Conservation (phyloP, 257 asterid genomes). For the Knoxia roxburghii region DNA sequence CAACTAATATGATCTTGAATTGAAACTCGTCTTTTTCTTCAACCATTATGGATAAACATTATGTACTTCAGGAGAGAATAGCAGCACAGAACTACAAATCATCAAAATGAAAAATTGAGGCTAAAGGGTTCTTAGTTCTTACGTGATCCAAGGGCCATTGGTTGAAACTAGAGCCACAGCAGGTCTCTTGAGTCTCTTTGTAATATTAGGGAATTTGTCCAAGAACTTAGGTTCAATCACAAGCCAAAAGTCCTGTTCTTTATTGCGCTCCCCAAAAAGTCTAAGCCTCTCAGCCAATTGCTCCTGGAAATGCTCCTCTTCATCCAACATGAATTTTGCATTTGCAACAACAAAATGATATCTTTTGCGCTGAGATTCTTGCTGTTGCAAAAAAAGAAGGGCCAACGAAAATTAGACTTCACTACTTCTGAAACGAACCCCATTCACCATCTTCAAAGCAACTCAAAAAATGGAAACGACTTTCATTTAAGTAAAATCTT, state of each 20-base stretch:
- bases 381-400: conserved; percentile 35
- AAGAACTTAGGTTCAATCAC: conserved; percentile 91
- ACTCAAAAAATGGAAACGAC: not conserved
- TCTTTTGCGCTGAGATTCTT: conserved; percentile 41
- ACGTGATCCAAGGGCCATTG: conserved; percentile 92
- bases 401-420: not conserved
- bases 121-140: conserved; percentile 31
- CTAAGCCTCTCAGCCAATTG: conserved; percentile 68
- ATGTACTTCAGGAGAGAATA: not conserved
- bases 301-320: conserved; percentile 97
- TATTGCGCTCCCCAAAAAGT: conserved; percentile 48
- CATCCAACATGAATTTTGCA: conserved; percentile 97
- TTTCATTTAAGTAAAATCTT: not conserved
- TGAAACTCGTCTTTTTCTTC: too few relatives aligned
- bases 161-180: conserved; percentile 96
- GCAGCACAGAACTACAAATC: not conserved
- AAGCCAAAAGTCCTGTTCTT: conserved; percentile 94
- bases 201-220: conserved; percentile 71
- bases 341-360: conserved; percentile 86
- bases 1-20: too few relatives aligned
- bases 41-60: not conserved
- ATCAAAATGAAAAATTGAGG: not conserved
- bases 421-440: not conserved
- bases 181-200: conserved; percentile 82
- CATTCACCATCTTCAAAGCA: not conserved